These are phyloP conservation scores for Yamadazyma songkhlaensis DNA, from an alignment of 1,139 yeast genomes.

Conservation along the genomic window DNA sequence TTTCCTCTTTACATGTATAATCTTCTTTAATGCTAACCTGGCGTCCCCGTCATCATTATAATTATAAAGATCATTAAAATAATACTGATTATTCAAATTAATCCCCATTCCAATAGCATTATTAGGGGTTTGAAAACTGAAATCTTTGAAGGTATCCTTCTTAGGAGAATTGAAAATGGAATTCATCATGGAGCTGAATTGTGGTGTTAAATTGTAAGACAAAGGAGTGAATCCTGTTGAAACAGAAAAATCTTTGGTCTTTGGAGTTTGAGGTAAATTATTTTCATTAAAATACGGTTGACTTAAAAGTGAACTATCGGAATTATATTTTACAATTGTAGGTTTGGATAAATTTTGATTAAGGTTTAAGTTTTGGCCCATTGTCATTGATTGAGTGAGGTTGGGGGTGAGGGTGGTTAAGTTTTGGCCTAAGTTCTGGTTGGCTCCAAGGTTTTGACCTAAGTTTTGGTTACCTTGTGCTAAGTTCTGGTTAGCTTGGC, in stretches of 20 bases:
- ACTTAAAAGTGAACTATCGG: no score
- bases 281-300: constrained; percentile 9
- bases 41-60: constrained; percentile 38
- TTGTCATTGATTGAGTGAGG: no score
- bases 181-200: constrained; percentile 43
- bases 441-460: no score
- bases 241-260: constrained; percentile 27
- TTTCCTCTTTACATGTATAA: constrained; percentile 34
- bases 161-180: constrained; percentile 41
- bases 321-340: no score
- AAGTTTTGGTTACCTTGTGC: no score
- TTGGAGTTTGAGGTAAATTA: constrained; percentile 36
- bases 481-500: neutral
- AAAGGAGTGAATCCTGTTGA: constrained; percentile 34
- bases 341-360: no score
- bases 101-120: constrained; percentile 5
- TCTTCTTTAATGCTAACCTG: constrained; percentile 38
- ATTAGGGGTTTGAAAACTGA: constrained; percentile 9
- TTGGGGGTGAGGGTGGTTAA: neutral
- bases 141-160: constrained; percentile 26
- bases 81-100: constrained; percentile 2
- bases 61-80: constrained; percentile 6
- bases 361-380: no score
- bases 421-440: neutral
- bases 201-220: constrained; percentile 37